Evolutionary conservation across 192 early-diverging fungal species (phyloP), one percentile per base, ranked within the genome.

Genomic region (Podila epigama): DNA sequence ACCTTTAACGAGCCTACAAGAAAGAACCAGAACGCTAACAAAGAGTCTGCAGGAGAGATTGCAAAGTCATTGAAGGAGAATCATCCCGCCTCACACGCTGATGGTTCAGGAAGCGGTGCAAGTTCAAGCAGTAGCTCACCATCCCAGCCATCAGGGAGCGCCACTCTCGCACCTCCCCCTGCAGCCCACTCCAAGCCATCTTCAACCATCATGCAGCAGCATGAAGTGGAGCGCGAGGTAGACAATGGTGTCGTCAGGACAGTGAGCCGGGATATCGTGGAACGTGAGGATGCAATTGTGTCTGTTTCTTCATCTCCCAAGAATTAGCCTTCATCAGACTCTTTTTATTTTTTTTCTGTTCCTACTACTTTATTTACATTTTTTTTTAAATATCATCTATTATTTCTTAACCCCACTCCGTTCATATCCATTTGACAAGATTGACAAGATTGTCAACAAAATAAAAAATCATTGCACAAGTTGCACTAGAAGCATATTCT

Each of bases 171-270:
- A 25, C 59, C 53, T 22, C 60, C 51, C 6, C 68, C 60, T 27
- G 32, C 31, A 20, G 51, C 60, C 20, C 54, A 63, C 44, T 18
- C 41, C 60, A 63, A 39, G 50, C 29, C 36, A 22, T 16, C 41
- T n/a, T 25, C 53, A 11, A 67, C 71, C 12, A 54, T 63, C 33
- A 44, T 63, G 15, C 42, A 40, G 40, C 32, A 64, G 20, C 66
- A 68, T 34, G 73, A 77, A 40, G 56, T 60, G 4, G 73, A 77
- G 28, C 60, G 61, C 20, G 73, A 77, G 40, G 66, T 68, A 11
- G 73, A 77, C 36, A 57, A 68, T 29, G 73, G 73, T 0, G 1
- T 77, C 6, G 55, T 77, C 6, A 55, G 73, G 56, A 52, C 29
- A 16, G 61, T 68, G 35, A 77, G 66, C 52, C 73, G 37, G 20